phyloP scores from a whole-genome alignment of 345 rosid genomes.

The Gossypium stocksii region DNA sequence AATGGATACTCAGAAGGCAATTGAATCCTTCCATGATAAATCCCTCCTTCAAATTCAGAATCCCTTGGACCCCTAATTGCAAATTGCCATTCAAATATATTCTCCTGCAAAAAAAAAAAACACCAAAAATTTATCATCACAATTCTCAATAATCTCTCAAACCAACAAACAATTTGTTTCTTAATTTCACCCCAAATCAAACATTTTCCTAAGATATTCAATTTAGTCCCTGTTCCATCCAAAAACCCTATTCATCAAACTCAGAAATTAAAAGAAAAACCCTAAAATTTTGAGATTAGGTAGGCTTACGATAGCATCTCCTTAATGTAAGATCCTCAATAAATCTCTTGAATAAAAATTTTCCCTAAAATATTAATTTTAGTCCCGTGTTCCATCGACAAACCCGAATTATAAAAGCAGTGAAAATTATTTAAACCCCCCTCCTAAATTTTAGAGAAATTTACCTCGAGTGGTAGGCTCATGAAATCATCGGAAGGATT shows the following conservation, averaged over 20 bases:
- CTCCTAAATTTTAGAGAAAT: not conserved
- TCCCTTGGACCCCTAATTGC: slow-evolving; percentile 84
- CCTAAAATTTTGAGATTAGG: not conserved
- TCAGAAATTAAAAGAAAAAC: not conserved
- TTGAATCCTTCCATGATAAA: slow-evolving; percentile 96
- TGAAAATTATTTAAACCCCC: too few relatives aligned
- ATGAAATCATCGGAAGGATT: slow-evolving; percentile 96
- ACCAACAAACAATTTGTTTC: not conserved
- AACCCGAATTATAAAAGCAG: too few relatives aligned
- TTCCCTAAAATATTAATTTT: too few relatives aligned
- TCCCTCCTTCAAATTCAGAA: slow-evolving; percentile 93
- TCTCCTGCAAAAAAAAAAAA: slow-evolving; percentile 48
- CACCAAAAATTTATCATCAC: not conserved
- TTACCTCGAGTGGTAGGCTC: slow-evolving; percentile 97
- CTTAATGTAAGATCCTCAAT: too few relatives aligned
- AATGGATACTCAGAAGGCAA: slow-evolving; percentile 93
- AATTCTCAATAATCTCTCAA: not conserved
- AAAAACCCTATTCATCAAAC: not conserved
- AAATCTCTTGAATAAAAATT: too few relatives aligned
- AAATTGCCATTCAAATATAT: slow-evolving; percentile 97
- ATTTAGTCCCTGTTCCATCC: not conserved
- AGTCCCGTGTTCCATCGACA: too few relatives aligned
- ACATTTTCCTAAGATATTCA: not conserved
- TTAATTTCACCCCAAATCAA: not conserved
- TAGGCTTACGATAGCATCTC: too few relatives aligned